Evolutionary conservation across 192 early-diverging fungal genomes (phyloP), one percentile per base, ranked within the genome.

Genomic region (Entophlyctis luteolus): DNA sequence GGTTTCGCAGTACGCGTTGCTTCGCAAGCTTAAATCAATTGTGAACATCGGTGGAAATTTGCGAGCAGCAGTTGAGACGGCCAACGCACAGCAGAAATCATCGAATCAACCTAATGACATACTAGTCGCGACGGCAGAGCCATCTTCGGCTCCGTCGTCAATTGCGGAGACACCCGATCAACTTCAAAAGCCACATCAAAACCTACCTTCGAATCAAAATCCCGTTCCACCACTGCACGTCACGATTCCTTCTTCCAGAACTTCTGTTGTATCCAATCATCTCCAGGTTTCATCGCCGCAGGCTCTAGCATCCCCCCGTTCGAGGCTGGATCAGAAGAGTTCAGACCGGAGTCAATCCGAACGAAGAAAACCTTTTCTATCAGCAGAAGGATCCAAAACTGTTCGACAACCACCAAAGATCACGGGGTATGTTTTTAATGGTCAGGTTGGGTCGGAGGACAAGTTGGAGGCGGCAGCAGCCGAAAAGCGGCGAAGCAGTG

Each of bases 1-100:
- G 5, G 37, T 79, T 2, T 50, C 45, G 22, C 65, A 79, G 28
- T 84, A 81, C 58, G 65, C 54, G 20, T 45, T 83, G 14, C 72
- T 83, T 4, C 72, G 65, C 14, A 54, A 59, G 18, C 65, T 79
- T 23, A 81, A 81, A 48, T 54, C 50, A 6, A 55, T 65, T 33
- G 55, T 54, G 5, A 34, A 50, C 3, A 57, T 57, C 18, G 16
- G 31, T 31, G 25, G 29, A 35, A 35, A 12, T 23, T 18, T 14
- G n/a, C n/a, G 10, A 12, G 39, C n/a, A 42, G 39, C 10, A 42
- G 8, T n/a, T n/a, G 39, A 42, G n/a, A 42, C 39, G n/a, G 39
- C 39, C 39, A 42, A 42, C 8, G n/a, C 8, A 12, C 8, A n/a
- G 10, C n/a, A n/a, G 10, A n/a, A n/a, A 8, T 12, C 10, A 8